Evolutionary conservation across 768 basidiomycete species (phyloP).

Genomic region (Tubosaeta sp.): DNA sequence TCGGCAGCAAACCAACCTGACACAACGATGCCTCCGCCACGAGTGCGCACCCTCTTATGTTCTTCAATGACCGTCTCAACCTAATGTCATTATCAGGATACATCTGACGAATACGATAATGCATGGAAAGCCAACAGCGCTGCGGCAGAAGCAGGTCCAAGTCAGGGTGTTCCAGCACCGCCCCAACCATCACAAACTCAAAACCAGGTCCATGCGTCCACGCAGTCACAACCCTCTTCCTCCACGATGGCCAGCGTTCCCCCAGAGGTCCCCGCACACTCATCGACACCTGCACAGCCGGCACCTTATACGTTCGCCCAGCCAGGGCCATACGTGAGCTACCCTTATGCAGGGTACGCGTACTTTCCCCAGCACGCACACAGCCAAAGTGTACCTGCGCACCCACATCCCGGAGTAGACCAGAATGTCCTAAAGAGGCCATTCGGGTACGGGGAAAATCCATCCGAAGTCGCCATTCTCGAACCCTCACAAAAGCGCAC

Average conservation of each 20-base stretch:
- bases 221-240: slow-evolving; percentile 18
- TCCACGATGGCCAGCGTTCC: slow-evolving; percentile 16
- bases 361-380: slow-evolving; percentile 28
- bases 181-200: slow-evolving; percentile 21
- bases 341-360: slow-evolving; percentile 34
- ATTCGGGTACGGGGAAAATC: slow-evolving; percentile 24
- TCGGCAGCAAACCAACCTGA: slow-evolving; percentile 22
- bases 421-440: slow-evolving; percentile 27
- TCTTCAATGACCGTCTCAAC: neutral
- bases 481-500: slow-evolving; percentile 53
- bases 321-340: slow-evolving; percentile 32
- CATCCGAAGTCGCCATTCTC: slow-evolving; percentile 26
- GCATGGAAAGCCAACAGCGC: slow-evolving; percentile 62
- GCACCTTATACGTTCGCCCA: slow-evolving; percentile 29
- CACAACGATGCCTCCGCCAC: slow-evolving; percentile 21
- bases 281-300: slow-evolving; percentile 25
- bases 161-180: slow-evolving; percentile 16
- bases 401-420: slow-evolving; percentile 24
- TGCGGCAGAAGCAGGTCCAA: slow-evolving; percentile 29
- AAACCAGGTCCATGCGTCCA: slow-evolving; percentile 15
- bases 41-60: slow-evolving; percentile 18
- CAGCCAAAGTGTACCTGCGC: slow-evolving; percentile 19
- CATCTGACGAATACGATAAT: slow-evolving; percentile 51
- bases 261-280: slow-evolving; percentile 16
- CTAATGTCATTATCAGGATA: slow-evolving; percentile 30